Percentiles rank a stretch among this genome's conserved stretches.
Evolutionary conservation across 2,329 filamentous ascomycete species (phyloP).

Genomic region (Aspergillus costaricaensis): DNA sequence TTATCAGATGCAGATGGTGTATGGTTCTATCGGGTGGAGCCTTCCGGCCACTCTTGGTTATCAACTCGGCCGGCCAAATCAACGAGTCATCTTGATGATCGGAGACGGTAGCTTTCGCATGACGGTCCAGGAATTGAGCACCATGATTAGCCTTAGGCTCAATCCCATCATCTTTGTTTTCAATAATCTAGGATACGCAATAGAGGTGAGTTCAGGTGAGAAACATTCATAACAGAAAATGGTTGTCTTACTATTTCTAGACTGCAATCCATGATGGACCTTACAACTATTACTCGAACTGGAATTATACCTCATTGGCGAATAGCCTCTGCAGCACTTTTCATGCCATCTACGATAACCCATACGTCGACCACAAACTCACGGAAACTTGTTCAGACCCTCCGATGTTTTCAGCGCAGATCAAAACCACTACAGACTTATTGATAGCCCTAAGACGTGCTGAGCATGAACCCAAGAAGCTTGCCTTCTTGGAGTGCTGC

Average conservation of each 20-base stretch:
- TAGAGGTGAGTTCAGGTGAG: constrained; percentile 9
- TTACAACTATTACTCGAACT: constrained; percentile 6
- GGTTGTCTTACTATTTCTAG: not conserved
- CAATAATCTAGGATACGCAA: constrained; percentile 13
- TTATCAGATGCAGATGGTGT: constrained; percentile 14
- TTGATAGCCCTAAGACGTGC: too few species aligned
- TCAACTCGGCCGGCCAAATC: constrained; percentile 3
- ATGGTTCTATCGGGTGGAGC: constrained; percentile 19
- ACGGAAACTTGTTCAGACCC: too few species aligned
- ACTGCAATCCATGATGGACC: constrained; percentile 4
- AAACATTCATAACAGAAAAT: not conserved
- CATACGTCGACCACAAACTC: too few species aligned
- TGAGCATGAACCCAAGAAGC: too few species aligned
- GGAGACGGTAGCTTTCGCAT: constrained; percentile 21
- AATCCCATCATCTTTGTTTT: constrained; percentile 12
- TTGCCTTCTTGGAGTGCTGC: too few species aligned
- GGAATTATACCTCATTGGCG: constrained; percentile 1
- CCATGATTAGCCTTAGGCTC: constrained; percentile 65
- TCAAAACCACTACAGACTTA: too few species aligned
- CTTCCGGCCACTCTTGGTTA: constrained; percentile 8
- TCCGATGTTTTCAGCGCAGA: too few species aligned
- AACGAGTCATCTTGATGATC: constrained; percentile 12
- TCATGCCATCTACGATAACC: too few species aligned
- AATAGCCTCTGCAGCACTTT: too few species aligned
- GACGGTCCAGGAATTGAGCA: constrained; percentile 55